Evolutionary conservation across 2,329 filamentous ascomycete genomes (phyloP).

Genomic region (Aspergillus melleus): DNA sequence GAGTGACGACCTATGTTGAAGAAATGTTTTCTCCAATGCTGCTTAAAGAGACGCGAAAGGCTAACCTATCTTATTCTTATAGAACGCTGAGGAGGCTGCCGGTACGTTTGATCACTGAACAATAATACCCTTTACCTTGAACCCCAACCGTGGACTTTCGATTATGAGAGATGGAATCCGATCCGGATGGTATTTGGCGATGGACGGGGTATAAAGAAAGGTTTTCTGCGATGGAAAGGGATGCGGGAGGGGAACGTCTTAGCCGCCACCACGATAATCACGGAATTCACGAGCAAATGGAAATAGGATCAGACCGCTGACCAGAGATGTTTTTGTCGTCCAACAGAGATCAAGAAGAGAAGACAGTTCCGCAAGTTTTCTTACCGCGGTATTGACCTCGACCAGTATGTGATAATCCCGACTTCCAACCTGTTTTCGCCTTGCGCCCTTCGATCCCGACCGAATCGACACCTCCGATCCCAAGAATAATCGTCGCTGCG

Average conservation of each 20-base stretch:
- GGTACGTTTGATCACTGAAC: conserved; percentile 51
- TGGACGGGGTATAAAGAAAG: neutral
- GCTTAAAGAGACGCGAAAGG: conserved; percentile 17
- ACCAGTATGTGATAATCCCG: conserved; percentile 71
- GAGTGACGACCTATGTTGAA: conserved; percentile 47
- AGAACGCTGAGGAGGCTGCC: conserved; percentile 97
- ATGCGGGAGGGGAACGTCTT: neutral
- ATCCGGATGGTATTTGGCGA: conserved; percentile 8
- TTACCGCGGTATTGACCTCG: conserved; percentile 98
- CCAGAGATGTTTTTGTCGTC: conserved; percentile 22
- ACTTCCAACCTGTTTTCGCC: conserved; percentile 4
- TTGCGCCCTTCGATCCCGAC: conserved; percentile 14
- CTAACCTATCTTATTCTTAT: conserved; percentile 40
- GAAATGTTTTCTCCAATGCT: neutral
- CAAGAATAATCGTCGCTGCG: neutral
- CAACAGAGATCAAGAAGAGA: conserved; percentile 94
- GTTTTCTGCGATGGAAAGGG: neutral
- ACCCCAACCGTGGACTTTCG: conserved; percentile 7
- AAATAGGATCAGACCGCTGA: conserved; percentile 28
- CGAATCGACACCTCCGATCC: conserved; percentile 12
- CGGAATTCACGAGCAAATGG: conserved; percentile 14
- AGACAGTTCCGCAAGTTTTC: conserved; percentile 99
- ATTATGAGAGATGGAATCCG: neutral
- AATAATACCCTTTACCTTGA: conserved; percentile 17
- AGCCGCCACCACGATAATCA: neutral